phyloP scores from a whole-genome alignment of 2,329 filamentous ascomycete genomes.

The Trichoderma sp. region DNA sequence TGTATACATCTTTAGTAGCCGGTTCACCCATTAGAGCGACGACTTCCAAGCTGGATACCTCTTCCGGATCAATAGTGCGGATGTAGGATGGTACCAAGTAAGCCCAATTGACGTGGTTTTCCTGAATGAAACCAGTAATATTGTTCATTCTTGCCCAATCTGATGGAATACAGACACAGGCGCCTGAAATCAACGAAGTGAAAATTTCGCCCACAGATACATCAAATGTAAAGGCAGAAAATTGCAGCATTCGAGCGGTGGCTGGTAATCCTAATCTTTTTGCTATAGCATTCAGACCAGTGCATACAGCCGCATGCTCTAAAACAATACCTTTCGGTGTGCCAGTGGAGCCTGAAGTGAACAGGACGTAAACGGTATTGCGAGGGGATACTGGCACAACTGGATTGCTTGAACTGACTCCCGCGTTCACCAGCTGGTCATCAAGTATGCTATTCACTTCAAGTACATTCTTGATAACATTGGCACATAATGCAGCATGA shows the following conservation, averaged over 20 bases:
- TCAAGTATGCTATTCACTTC: background rate
- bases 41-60: background rate
- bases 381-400: background rate
- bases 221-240: constrained; percentile 24
- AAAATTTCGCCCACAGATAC: constrained; percentile 20
- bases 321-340: constrained; percentile 43
- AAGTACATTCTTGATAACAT: background rate
- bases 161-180: constrained; percentile 28
- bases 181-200: constrained; percentile 18
- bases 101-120: background rate
- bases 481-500: background rate
- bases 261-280: background rate
- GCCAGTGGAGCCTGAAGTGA: constrained; percentile 55
- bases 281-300: background rate
- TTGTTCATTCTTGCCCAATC: constrained; percentile 14
- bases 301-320: constrained; percentile 19
- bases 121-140: background rate
- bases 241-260: constrained; percentile 6
- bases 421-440: background rate
- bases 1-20: background rate
- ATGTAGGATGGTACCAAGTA: background rate
- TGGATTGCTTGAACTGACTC: no score
- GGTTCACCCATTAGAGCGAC: constrained; percentile 8
- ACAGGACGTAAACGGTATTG: constrained; percentile 41
- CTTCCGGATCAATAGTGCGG: background rate